Base-by-base conservation (phyloP, 768 basidiomycete genomes). In the Chalciporus sphaerocephalus region DNA sequence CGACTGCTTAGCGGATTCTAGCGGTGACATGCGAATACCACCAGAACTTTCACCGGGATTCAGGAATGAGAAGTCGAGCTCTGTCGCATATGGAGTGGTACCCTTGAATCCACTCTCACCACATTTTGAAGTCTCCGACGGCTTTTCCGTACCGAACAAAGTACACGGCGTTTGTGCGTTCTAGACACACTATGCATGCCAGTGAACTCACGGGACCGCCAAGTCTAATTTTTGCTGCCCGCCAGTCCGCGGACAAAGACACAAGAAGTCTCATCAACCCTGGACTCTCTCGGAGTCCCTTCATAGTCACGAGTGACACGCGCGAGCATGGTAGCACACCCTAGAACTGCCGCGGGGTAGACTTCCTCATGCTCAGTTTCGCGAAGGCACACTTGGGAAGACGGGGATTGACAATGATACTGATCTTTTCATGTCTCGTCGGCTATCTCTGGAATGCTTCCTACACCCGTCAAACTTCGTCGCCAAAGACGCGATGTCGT, bases 211-310 rank as follows among this genome's bases (percentile, higher is more conserved):
- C 33, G 39, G n/a, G 13, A 35, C 27, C 23, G 36, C 38, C 32
- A 22, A 43, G 25, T 27, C 12, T 25, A 35, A 41, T 30, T 25
- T 21, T 36, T 21, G 20, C 20, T n/a, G 20, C 6, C 33, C 16
- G 21, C 24, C 23, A 25, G 16, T 51, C 57, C 57, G 58, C 54
- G 58, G 58, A 56, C 45, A 20, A 50, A 40, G n/a, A n/a, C 35
- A 10, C 20, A 20, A 17, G 6, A 23, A 20, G 24, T 38, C 43
- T 27, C 15, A 20, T 33, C n/a, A 22, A 22, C 21, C 16, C 23
- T 8, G n/a, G 23, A 40, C n/a, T n/a, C n/a, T n/a, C n/a, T n/a
- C n/a, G n/a, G n/a, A 13, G 15, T 35, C 25, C 39, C 43, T 36
- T 32, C 21, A 51, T 25, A 40, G 15, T 45, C 30, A 33, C n/a